Conservation (phyloP, 2,329 filamentous ascomycete genomes). For the Onygenales sp. region DNA sequence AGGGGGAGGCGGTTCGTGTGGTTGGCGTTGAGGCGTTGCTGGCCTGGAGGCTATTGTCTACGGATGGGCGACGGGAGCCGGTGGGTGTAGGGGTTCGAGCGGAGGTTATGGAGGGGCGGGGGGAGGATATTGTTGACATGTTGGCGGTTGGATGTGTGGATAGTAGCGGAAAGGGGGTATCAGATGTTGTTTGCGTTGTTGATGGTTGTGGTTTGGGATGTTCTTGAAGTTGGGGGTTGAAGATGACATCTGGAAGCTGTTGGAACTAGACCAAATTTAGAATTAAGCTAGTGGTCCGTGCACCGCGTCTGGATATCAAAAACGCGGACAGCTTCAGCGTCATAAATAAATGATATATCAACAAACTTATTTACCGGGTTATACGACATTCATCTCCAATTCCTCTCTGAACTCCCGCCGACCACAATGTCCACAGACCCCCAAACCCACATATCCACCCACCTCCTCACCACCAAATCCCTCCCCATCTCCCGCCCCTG, state of each 20-base stretch:
- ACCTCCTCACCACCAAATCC: conserved; percentile 47
- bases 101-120: conserved; percentile 48
- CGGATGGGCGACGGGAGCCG: conserved; percentile 65
- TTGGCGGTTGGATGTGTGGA: neutral
- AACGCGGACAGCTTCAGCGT: neutral
- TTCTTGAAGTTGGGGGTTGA: neutral
- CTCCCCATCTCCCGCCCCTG: conserved; percentile 51
- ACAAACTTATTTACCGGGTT: neutral
- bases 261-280: neutral
- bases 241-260: neutral
- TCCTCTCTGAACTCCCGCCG: no score
- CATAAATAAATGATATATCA: neutral
- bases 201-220: neutral
- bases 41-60: conserved; percentile 46
- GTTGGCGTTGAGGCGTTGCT: conserved; percentile 24
- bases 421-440: conserved; percentile 8
- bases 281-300: conserved; percentile 5
- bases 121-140: conserved; percentile 54
- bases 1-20: conserved; percentile 33
- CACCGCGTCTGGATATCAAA: neutral
- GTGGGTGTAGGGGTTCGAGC: conserved; percentile 55
- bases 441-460: conserved; percentile 32
- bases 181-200: neutral
- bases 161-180: neutral
- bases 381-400: neutral